phyloP scores from a whole-genome alignment of 371 early-diverging fungal species.

The Globomyces sp. region DNA sequence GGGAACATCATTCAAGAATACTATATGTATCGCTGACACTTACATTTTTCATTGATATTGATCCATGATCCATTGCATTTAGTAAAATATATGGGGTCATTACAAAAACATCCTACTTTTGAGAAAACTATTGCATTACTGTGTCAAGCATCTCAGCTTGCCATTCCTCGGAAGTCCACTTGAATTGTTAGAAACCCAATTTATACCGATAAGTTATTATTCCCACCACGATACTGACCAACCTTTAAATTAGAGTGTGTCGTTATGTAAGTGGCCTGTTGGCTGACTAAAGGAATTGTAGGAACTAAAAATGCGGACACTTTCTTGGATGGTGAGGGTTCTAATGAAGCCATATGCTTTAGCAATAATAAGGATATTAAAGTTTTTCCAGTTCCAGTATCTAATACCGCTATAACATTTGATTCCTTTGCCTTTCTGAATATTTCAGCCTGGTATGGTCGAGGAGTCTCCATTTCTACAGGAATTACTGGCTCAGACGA shows the following conservation, averaged over 20 bases:
- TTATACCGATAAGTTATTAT: not conserved
- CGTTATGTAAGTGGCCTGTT: slow-evolving; percentile 73
- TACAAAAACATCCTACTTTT: slow-evolving; percentile 68
- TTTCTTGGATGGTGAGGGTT: not conserved
- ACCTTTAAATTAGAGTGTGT: slow-evolving; percentile 63
- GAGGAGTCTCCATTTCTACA: slow-evolving; percentile 9
- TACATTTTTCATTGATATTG: slow-evolving; percentile 62
- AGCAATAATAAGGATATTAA: slow-evolving; percentile 80
- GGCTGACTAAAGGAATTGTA: slow-evolving; percentile 79
- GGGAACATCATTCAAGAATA: no score
- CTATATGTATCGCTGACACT: not conserved
- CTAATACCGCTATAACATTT: slow-evolving; percentile 79
- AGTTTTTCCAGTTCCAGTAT: slow-evolving; percentile 89
- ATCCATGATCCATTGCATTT: slow-evolving; percentile 70
- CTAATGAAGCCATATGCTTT: slow-evolving; percentile 53
- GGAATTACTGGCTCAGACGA: not conserved
- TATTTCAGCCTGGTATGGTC: slow-evolving; percentile 69
- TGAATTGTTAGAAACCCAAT: not conserved
- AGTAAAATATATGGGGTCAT: slow-evolving; percentile 86
- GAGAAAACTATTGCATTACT: not conserved
- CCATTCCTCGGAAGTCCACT: not conserved
- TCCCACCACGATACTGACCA: slow-evolving; percentile 57
- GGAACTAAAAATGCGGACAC: slow-evolving; percentile 79
- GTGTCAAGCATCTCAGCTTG: no score
- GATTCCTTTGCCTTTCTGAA: slow-evolving; percentile 59